These are phyloP conservation scores for Nitzschia sp. DNA, from an alignment of 108 stramenopile species.

Conservation along the genomic window DNA sequence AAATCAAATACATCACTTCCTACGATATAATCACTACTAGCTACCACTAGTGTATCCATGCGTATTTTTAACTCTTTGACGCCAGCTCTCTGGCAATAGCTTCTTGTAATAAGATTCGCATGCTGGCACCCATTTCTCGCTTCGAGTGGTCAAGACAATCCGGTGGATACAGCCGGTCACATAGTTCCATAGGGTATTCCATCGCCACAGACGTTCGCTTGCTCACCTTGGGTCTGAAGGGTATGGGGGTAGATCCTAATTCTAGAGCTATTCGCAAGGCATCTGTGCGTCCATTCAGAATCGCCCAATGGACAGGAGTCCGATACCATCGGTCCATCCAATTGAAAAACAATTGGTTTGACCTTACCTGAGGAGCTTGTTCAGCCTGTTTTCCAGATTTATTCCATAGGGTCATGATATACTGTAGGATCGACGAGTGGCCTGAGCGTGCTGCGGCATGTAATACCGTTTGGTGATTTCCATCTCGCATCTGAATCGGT, in stretches of 20 bases:
- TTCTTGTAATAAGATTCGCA: neutral
- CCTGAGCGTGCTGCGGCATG: conserved; percentile 80
- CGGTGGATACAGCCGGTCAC: conserved; percentile 50
- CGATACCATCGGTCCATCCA: conserved; percentile 32
- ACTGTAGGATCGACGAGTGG: conserved; percentile 46
- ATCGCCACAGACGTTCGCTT: conserved; percentile 54
- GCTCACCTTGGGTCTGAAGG: conserved; percentile 47
- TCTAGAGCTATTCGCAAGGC: conserved; percentile 59
- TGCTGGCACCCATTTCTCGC: neutral
- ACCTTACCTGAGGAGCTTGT: neutral
- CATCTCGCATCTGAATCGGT: conserved; percentile 76
- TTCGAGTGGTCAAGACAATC: neutral
- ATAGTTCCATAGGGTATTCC: conserved; percentile 77
- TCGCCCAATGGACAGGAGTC: conserved; percentile 88
- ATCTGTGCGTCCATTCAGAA: conserved; percentile 66
- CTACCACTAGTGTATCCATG: too few species aligned
- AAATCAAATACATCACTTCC: too few species aligned
- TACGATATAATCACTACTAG: too few species aligned
- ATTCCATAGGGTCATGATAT: conserved; percentile 34
- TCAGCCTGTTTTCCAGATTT: neutral
- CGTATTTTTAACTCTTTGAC: neutral
- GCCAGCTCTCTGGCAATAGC: conserved; percentile 6
- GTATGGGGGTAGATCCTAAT: conserved; percentile 62
- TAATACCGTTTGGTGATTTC: conserved; percentile 78
- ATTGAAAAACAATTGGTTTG: conserved; percentile 1